phyloP scores from a whole-genome alignment of 129 eudicot genomes.

The Dittrichia graveolens region DNA sequence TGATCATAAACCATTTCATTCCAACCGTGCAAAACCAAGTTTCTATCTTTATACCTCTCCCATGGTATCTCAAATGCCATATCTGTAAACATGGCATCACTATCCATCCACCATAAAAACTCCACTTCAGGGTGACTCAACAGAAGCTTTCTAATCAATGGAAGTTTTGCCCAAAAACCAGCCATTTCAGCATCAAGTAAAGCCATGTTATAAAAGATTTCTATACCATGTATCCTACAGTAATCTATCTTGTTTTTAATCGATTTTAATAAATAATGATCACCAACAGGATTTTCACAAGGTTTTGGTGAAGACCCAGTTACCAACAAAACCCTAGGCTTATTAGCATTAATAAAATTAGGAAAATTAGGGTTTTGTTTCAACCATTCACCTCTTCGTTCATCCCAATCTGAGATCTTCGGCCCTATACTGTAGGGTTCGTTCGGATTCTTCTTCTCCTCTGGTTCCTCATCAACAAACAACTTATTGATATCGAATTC shows the following conservation, averaged over 20 bases:
- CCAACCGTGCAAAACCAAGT: conserved; percentile 87
- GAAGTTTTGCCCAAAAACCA: conserved; percentile 90
- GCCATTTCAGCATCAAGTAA: conserved; percentile 91
- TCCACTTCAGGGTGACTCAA: conserved; percentile 84
- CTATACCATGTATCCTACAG: conserved; percentile 81
- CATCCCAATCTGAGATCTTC: conserved; percentile 78
- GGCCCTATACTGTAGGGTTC: conserved; percentile 70
- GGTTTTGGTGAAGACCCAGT: conserved; percentile 92
- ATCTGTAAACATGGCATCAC: conserved; percentile 95
- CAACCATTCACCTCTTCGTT: conserved; percentile 73
- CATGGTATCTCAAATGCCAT: conserved; percentile 89
- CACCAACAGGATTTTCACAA: conserved; percentile 91
- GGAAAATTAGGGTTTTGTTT: conserved; percentile 61
- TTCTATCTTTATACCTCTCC: conserved; percentile 71
- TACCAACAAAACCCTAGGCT: conserved; percentile 78
- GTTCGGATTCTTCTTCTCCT: conserved; percentile 49
- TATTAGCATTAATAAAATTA: conserved; percentile 53
- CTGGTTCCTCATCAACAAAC: conserved; percentile 69
- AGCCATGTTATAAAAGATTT: conserved; percentile 79
- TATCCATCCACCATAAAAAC: conserved; percentile 96
- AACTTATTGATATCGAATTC: conserved; percentile 60
- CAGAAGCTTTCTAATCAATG: conserved; percentile 71
- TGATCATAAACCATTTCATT: conserved; percentile 72
- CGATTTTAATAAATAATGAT: conserved; percentile 77
- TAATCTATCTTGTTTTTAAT: conserved; percentile 89